Conservation (phyloP, 164 flowering plant genomes). For the Protea cynaroides region DNA sequence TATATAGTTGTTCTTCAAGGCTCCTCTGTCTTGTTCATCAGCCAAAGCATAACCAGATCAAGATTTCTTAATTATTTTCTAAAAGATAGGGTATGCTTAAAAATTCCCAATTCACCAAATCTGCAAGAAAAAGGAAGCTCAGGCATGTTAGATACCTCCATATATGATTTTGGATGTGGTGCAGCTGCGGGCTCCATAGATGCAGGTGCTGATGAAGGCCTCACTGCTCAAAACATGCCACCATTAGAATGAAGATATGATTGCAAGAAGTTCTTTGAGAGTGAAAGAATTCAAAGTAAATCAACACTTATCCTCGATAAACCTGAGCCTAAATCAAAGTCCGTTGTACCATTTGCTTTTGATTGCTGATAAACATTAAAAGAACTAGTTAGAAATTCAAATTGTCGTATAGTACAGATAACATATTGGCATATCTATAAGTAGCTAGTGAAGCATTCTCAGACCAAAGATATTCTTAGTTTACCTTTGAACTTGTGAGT, state of each 20-base stretch:
- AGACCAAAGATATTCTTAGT: constrained; percentile 2
- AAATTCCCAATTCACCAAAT: too few relatives aligned
- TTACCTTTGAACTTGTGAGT: constrained; percentile 35
- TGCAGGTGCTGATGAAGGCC: constrained; percentile 62
- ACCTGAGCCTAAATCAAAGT: constrained; percentile 54
- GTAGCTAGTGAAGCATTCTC: not conserved
- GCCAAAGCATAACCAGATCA: too few relatives aligned
- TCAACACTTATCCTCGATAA: not conserved
- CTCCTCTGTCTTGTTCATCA: too few relatives aligned
- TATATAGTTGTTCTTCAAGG: too few relatives aligned
- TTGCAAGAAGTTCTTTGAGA: not conserved
- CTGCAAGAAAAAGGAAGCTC: not conserved
- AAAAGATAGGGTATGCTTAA: too few relatives aligned
- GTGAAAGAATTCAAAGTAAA: not conserved
- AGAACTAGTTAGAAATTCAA: not conserved
- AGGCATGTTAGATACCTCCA: constrained; percentile 48
- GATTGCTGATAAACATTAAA: constrained; percentile 34
- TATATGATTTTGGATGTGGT: constrained; percentile 80
- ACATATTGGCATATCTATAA: too few relatives aligned
- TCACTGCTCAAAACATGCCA: constrained; percentile 41
- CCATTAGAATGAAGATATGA: constrained; percentile 6
- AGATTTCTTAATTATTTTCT: too few relatives aligned
- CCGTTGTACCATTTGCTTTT: constrained; percentile 44
- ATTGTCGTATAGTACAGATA: not conserved
- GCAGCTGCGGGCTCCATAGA: constrained; percentile 48